Conservation (phyloP, 2,329 filamentous ascomycete genomes). For the Thelonectria blattea region DNA sequence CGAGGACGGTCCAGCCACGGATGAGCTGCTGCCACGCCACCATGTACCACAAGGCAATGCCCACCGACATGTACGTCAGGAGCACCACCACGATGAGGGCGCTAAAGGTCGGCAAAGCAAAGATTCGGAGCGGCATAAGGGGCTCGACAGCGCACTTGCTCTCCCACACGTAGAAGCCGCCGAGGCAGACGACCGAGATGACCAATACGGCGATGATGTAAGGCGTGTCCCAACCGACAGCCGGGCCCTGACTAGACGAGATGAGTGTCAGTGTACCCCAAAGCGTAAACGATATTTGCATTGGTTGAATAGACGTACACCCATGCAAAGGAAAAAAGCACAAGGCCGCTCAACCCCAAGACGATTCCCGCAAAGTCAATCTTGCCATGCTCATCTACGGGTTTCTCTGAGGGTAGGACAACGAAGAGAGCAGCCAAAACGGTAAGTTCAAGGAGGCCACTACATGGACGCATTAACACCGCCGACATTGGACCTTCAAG, state of each 20-base stretch:
- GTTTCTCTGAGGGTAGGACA: constrained; percentile 26
- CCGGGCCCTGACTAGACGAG: constrained; percentile 44
- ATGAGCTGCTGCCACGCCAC: constrained; percentile 51
- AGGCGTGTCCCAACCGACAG: constrained; percentile 49
- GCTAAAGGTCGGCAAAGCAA: constrained; percentile 49
- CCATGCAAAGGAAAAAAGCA: constrained; percentile 57
- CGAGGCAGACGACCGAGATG: constrained; percentile 39
- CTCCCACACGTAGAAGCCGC: constrained; percentile 51
- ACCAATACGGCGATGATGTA: constrained; percentile 49
- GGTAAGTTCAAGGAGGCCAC: constrained; percentile 10
- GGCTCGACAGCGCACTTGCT: constrained; percentile 44
- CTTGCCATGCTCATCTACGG: constrained; percentile 34
- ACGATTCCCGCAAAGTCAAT: constrained; percentile 47
- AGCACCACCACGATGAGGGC: constrained; percentile 50
- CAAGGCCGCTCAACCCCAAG: constrained; percentile 47
- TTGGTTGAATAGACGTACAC: constrained; percentile 44
- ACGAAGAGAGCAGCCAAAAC: constrained; percentile 17
- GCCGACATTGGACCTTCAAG: no score
- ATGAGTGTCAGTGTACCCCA: no score
- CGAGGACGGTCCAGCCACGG: constrained; percentile 48
- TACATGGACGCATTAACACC: not conserved
- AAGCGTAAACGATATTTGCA: no score
- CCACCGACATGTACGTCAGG: constrained; percentile 54
- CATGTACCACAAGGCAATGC: constrained; percentile 55
- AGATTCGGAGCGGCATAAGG: constrained; percentile 54